Evolutionary conservation across 805 yeast genomes (phyloP).

Genomic region (Wickerhamomyces alni): DNA sequence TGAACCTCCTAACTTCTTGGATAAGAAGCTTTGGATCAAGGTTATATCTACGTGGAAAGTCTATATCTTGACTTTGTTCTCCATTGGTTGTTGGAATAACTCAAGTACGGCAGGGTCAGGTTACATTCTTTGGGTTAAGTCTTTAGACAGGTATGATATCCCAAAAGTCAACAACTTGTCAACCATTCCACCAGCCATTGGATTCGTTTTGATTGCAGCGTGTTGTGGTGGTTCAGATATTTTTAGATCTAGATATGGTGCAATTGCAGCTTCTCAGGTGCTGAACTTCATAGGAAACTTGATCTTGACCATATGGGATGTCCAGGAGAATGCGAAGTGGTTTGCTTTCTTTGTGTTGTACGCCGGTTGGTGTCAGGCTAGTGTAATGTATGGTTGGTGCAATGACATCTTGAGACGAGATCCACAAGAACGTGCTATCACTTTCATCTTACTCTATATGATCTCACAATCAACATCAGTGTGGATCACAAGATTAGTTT

Average conservation of each 20-base stretch:
- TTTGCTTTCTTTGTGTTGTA: slow-evolving; percentile 52
- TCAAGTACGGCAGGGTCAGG: slow-evolving; percentile 46
- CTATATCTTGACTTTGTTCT: slow-evolving; percentile 44
- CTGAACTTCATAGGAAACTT: slow-evolving; percentile 47
- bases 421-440: slow-evolving; percentile 44
- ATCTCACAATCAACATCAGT: slow-evolving; percentile 49
- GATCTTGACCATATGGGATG: slow-evolving; percentile 49
- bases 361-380: slow-evolving; percentile 59
- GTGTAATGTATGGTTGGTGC: slow-evolving; percentile 51
- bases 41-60: slow-evolving; percentile 52
- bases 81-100: slow-evolving; percentile 52
- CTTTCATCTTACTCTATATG: slow-evolving; percentile 41
- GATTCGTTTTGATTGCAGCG: slow-evolving; percentile 19
- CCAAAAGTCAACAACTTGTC: slow-evolving; percentile 41
- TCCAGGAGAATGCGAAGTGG: slow-evolving; percentile 51
- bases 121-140: slow-evolving; percentile 47
- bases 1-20: slow-evolving; percentile 29
- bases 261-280: slow-evolving; percentile 45
- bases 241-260: slow-evolving; percentile 47
- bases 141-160: slow-evolving; percentile 30
- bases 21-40: slow-evolving; percentile 41
- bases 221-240: slow-evolving; percentile 37
- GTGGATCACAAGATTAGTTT: slow-evolving; percentile 34
- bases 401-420: slow-evolving; percentile 51
- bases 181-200: slow-evolving; percentile 50